A percentile compares a stretch with the other conserved stretches of the same genome.
Conservation (phyloP, 2,329 filamentous ascomycete species). For the Penicillium sp. region DNA sequence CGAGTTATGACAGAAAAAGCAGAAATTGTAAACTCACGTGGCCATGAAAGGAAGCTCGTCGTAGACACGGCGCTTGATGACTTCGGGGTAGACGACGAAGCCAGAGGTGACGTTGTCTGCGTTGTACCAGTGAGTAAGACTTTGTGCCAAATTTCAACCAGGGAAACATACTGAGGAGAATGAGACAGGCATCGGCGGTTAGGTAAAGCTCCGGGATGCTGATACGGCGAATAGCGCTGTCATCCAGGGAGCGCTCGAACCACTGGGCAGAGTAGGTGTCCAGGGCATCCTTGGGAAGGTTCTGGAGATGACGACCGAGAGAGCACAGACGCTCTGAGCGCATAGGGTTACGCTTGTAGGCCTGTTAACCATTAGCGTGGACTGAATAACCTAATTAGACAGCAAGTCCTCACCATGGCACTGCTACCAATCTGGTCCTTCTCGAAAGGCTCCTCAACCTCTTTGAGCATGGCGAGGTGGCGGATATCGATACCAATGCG, state of each 20-base stretch:
- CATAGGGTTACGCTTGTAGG: conserved; percentile 63
- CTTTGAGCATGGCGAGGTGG: conserved; percentile 72
- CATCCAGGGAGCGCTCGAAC: conserved; percentile 76
- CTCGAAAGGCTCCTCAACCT: conserved; percentile 82
- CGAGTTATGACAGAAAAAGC: not conserved
- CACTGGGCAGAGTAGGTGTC: conserved; percentile 70
- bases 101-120: conserved; percentile 67
- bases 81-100: conserved; percentile 73
- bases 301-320: conserved; percentile 56
- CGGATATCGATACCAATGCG: conserved; percentile 73
- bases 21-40: conserved; percentile 50
- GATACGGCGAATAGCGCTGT: conserved; percentile 63
- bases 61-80: conserved; percentile 65
- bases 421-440: conserved; percentile 70
- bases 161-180: conserved; percentile 33
- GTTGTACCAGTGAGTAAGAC: not conserved
- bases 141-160: not conserved
- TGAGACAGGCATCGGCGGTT: conserved; percentile 59
- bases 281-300: conserved; percentile 55
- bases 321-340: conserved; percentile 60
- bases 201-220: conserved; percentile 66
- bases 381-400: conserved; percentile 4
- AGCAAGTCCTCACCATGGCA: conserved; percentile 48
- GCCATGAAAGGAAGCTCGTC: conserved; percentile 86
- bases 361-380: conserved; percentile 49